Evolutionary conservation across 106 monocot species (phyloP), one percentile per base, ranked within the genome.

Genomic region (Amphibolis antarctica): DNA sequence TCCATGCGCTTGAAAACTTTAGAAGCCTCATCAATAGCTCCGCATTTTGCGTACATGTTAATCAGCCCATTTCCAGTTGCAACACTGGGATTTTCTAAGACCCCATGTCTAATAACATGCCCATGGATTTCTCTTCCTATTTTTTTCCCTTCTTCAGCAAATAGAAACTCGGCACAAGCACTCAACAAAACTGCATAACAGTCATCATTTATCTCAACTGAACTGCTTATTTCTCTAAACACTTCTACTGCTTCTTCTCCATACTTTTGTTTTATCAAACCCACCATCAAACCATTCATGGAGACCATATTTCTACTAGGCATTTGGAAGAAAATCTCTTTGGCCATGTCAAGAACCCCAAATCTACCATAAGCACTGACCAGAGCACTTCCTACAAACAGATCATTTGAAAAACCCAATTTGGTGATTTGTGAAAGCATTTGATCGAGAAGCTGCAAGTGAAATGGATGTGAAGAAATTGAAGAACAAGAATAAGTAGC

Each of bases 201-300:
- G 74, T 88, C 88, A 11, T 7, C 52, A 54, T 83, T 81, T 13
- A 55, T 49, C 46, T 54, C 48, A 66, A 74, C 46, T 1, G 50
- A 67, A 60, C 56, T 46, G 4, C 64, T 65, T 19, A 44, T 61
- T 62, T 81, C 78, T 19, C 47, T 64, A 53, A 88, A 93, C 30
- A 83, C 71, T 30, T 75, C 74, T n/a, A 80, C 59, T 17, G 88
- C 93, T 60, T 74, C 85, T 67, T 88, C 79, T 62, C 78, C 85
- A 12, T 26, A 51, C 12, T 69, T 74, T 43, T 77, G 80, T 66
- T 77, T 93, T 57, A 85, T 64, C 58, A 93, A 60, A 3, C 85
- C 93, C 62, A 88, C 85, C 85, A 88, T 93, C 71, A 93, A 81
- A 13, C 93, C 93, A 70, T 85, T 93, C 68, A 88, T 67, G 4